phyloP scores from a whole-genome alignment of 345 rosid genomes.

The Eucalyptus leucophloia region DNA sequence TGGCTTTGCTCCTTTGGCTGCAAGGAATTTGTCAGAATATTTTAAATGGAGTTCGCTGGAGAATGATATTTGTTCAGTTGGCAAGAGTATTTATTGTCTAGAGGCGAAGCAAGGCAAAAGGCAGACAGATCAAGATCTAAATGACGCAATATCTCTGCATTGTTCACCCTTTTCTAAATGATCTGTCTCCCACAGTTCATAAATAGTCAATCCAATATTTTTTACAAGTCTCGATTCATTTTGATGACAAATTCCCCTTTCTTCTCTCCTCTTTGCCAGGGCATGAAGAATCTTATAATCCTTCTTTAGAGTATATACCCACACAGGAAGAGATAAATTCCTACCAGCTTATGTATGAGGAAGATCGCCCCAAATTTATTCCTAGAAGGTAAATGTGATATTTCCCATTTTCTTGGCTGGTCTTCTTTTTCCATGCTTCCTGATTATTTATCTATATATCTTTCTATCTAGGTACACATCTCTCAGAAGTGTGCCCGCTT shows the following conservation, averaged over 20 bases:
- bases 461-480: conserved; percentile 48
- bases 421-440: not conserved
- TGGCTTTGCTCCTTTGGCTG: no score
- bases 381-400: conserved; percentile 48
- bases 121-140: no score
- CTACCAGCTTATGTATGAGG: conserved; percentile 82
- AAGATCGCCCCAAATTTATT: conserved; percentile 86
- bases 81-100: no score
- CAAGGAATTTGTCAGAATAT: no score
- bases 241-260: not conserved
- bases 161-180: not conserved
- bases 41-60: no score
- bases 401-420: not conserved
- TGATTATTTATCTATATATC: not conserved
- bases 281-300: conserved; percentile 91
- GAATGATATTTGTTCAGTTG: no score
- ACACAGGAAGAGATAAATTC: conserved; percentile 84
- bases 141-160: no score
- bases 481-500: conserved; percentile 70
- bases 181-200: not conserved
- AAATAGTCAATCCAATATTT: not conserved
- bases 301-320: conserved; percentile 83
- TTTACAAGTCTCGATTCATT: not conserved
- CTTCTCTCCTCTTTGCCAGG: conserved; percentile 23
- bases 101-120: no score